Evolutionary conservation across 352 stramenopile genomes (phyloP), one percentile per base, ranked within the genome.

Genomic region (Phytophthora pinifolia): DNA sequence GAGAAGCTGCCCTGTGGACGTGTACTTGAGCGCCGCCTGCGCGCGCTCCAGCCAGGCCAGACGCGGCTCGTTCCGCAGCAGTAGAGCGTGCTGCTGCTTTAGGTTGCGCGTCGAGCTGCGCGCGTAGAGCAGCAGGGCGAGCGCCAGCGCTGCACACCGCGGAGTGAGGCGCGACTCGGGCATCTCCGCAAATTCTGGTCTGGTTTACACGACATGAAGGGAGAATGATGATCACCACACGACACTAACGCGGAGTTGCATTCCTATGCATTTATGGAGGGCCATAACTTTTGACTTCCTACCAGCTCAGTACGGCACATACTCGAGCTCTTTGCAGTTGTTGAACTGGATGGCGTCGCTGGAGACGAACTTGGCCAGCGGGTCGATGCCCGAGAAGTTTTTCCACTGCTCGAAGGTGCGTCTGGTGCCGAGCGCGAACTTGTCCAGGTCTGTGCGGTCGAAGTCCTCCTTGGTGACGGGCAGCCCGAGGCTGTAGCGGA

Each of bases 351-450:
- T 67, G 12, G 56, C 67, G 38, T 81, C 68, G 42, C 60, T 70
- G 6, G 67, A 53, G 7, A 82, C 33, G 42, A 79, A 91, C 62
- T 76, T 70, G n/a, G 79, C 83, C 37, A 78, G 52, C 13, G 81
- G 83, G 30, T 93, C 79, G 37, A 93, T 91, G 12, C 77, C 69
- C 2, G 79, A 87, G n/a, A 93, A 93, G 41, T 88, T 70, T 20
- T 76, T 77, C 80, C 80, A 93, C 65, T 91, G 80, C 59, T 76
- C 68, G 18, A 89, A 83, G 18, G 80, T 88, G 15, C 83, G 73
- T 72, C 89, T 91, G 13, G 50, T 89, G 46, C 83, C 83, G 5
- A 93, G 51, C 12, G 59, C 48, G 56, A 88, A 93, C 49, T 86
- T 68, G 13, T 88, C 75, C 32, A 91, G 51, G 13, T 91, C 77